These are phyloP conservation scores for Trichosporon coremiiforme DNA, from an alignment of 1,284 basidiomycete genomes.

Conservation along the genomic window DNA sequence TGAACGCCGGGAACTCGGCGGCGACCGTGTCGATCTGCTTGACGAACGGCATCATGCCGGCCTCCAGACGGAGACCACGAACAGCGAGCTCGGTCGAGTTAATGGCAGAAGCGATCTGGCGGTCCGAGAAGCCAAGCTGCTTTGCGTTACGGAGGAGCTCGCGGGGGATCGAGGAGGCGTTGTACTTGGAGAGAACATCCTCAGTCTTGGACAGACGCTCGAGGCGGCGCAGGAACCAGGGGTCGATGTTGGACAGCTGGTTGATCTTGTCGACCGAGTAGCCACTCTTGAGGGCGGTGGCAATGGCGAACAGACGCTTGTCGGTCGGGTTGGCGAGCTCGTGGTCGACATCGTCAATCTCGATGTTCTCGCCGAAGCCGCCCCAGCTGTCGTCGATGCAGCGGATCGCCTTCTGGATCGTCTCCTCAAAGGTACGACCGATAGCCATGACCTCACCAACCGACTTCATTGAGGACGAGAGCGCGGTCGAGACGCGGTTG, in stretches of 20 bases:
- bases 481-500: conserved; percentile 78
- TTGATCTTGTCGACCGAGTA: conserved; percentile 95
- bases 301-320: conserved; percentile 95
- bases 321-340: conserved; percentile 67
- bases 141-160: conserved; percentile 80
- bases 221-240: conserved; percentile 93
- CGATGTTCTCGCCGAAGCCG: conserved; percentile 74
- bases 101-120: conserved; percentile 77
- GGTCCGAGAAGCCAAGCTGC: conserved; percentile 94
- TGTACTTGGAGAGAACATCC: conserved; percentile 65
- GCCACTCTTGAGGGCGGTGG: conserved; percentile 90
- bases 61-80: conserved; percentile 72
- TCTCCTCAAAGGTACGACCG: conserved; percentile 96
- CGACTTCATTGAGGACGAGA: conserved; percentile 97
- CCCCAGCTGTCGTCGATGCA: conserved; percentile 92
- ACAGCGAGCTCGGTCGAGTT: conserved; percentile 68
- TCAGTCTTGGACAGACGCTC: conserved; percentile 82
- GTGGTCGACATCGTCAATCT: conserved; percentile 78
- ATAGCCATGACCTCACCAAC: conserved; percentile 99
- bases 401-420: conserved; percentile 95
- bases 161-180: conserved; percentile 68
- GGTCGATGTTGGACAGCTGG: conserved; percentile 96
- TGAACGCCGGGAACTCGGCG: conserved; percentile 97
- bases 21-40: conserved; percentile 99
- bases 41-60: conserved; percentile 82